Percentiles rank a stretch among this genome's conserved stretches.
Conservation (phyloP, 2,329 filamentous ascomycete genomes). For the Penicillium italicum region DNA sequence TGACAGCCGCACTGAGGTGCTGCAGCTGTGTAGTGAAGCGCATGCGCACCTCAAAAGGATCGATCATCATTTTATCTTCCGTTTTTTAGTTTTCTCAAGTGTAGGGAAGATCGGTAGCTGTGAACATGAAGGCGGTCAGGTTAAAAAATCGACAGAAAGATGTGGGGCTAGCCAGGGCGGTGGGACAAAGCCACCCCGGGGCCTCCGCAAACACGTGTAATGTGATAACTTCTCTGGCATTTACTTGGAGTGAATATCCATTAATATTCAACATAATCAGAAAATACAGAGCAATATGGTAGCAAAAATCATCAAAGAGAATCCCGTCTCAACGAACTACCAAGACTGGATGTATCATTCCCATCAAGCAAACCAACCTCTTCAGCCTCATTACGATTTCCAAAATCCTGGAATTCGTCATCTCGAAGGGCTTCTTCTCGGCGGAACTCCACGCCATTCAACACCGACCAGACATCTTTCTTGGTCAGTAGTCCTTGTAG, state of each 20-base stretch:
- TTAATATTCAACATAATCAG: not conserved
- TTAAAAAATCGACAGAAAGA: not conserved
- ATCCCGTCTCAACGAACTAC: constrained; percentile 31
- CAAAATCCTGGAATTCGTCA: constrained; percentile 27
- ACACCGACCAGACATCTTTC: constrained; percentile 93
- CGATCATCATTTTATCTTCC: constrained; percentile 55
- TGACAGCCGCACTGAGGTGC: constrained; percentile 84
- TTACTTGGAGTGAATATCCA: not conserved
- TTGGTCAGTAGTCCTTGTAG: constrained; percentile 87
- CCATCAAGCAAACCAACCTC: constrained; percentile 38
- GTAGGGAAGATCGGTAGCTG: not conserved
- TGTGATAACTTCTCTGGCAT: not conserved
- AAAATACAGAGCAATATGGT: not conserved
- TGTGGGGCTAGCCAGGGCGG: not conserved
- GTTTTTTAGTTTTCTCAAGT: not conserved
- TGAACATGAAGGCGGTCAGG: constrained; percentile 4
- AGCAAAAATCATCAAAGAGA: constrained; percentile 26
- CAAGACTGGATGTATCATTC: constrained; percentile 32
- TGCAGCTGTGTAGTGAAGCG: constrained; percentile 89
- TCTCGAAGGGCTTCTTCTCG: constrained; percentile 31
- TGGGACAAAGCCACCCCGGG: not conserved
- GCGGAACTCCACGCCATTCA: constrained; percentile 69
- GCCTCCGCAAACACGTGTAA: no score
- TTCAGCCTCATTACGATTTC: constrained; percentile 30
- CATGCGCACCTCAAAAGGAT: constrained; percentile 98